phyloP scores from a whole-genome alignment of 129 eudicot genomes.

The Calendula officinalis region DNA sequence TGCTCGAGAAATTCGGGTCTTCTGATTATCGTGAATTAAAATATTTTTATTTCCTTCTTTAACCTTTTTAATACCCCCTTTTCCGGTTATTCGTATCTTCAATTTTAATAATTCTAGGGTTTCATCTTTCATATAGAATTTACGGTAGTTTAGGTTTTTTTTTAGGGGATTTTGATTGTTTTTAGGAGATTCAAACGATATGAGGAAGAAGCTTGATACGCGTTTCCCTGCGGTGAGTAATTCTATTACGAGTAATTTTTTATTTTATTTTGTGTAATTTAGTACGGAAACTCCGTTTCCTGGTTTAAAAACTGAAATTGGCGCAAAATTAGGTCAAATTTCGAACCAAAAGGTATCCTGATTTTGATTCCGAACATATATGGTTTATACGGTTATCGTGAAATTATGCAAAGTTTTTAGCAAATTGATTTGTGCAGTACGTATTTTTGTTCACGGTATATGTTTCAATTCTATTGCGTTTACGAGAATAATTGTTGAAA shows the following conservation, averaged over 20 bases:
- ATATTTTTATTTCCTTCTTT: not conserved
- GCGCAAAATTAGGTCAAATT: not conserved
- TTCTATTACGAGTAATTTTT: not conserved
- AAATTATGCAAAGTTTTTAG: slow-evolving; percentile 3
- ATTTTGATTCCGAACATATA: not conserved
- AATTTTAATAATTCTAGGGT: slow-evolving; percentile 22
- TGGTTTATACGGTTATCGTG: not conserved
- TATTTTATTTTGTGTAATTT: not conserved
- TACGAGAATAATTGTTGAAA: not conserved
- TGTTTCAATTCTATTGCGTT: not conserved
- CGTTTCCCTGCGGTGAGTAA: slow-evolving; percentile 70
- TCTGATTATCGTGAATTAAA: not conserved
- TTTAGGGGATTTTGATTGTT: slow-evolving; percentile 4
- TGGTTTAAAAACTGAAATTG: not conserved
- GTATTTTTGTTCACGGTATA: not conserved
- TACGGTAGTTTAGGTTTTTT: slow-evolving; percentile 21
- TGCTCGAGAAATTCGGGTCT: slow-evolving; percentile 15
- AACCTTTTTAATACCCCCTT: slow-evolving; percentile 8
- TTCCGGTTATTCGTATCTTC: slow-evolving; percentile 12
- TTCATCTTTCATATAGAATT: slow-evolving; percentile 17
- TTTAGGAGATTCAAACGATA: slow-evolving; percentile 22
- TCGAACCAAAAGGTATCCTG: not conserved
- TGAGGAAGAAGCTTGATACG: slow-evolving; percentile 81
- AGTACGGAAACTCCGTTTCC: not conserved
- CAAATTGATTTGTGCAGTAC: not conserved